Evolutionary conservation across 805 yeast genomes (phyloP).

Genomic region (Cyberlindnera maclurae): DNA sequence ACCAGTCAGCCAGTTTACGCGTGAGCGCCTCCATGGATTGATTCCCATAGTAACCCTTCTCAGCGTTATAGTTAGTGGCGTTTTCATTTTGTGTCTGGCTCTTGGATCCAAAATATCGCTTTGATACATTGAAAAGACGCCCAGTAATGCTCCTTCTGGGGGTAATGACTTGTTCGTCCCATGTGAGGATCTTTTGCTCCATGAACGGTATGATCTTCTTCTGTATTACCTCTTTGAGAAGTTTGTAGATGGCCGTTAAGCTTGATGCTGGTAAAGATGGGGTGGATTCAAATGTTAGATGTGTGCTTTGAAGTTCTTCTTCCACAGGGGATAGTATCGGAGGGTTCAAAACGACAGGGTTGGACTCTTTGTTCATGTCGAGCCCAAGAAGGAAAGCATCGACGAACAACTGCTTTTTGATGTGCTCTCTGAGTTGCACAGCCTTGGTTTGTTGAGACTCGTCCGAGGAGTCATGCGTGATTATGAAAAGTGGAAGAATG

Average conservation of each 20-base stretch:
- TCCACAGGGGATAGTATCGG: constrained; percentile 35
- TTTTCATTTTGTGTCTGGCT: constrained; percentile 17
- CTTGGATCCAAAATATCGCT: constrained; percentile 38
- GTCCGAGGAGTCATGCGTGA: constrained; percentile 40
- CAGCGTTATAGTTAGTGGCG: constrained; percentile 37
- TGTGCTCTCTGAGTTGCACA: constrained; percentile 27
- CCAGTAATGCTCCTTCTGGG: constrained; percentile 75
- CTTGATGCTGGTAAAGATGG: constrained; percentile 12
- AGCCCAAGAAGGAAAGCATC: constrained; percentile 22
- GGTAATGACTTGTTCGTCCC: constrained; percentile 79
- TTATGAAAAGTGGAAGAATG: constrained; percentile 44
- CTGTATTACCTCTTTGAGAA: constrained; percentile 29
- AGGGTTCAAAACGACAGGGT: constrained; percentile 17
- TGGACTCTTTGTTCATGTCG: constrained; percentile 6
- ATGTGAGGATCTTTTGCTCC: constrained; percentile 69
- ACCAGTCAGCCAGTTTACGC: constrained; percentile 86
- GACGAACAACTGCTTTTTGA: constrained; percentile 31
- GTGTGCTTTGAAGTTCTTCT: constrained; percentile 33
- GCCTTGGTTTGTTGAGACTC: constrained; percentile 39
- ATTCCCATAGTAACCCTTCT: constrained; percentile 52
- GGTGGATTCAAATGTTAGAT: constrained; percentile 7
- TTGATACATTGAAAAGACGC: constrained; percentile 60
- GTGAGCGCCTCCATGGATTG: constrained; percentile 64
- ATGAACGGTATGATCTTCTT: constrained; percentile 59
- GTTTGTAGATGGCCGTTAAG: constrained; percentile 13